Percentiles rank a stretch among this genome's conserved stretches.
Evolutionary conservation across 169 alveolate genomes (phyloP).

Genomic region (Eimeria acervulina): DNA sequence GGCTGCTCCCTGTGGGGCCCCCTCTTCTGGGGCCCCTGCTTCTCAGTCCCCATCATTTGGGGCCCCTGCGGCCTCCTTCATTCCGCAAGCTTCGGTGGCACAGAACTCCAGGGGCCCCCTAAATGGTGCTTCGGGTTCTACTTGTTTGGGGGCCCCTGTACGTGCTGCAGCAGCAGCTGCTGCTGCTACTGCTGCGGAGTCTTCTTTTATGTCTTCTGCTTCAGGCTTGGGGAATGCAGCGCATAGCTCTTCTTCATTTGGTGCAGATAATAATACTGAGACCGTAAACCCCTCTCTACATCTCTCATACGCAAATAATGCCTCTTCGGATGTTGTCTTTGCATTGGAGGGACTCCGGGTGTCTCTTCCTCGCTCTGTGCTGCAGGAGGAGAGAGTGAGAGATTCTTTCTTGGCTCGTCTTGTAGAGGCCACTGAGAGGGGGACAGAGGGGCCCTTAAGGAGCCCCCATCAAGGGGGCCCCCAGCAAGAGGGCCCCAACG

Average conservation of each 20-base stretch:
- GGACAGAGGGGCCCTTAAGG: not conserved
- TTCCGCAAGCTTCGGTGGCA: too few relatives aligned
- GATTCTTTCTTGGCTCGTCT: conserved; percentile 29
- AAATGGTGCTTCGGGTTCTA: too few relatives aligned
- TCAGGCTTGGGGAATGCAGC: not conserved
- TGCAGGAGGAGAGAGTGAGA: not conserved
- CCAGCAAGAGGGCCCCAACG: not conserved
- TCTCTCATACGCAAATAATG: too few relatives aligned
- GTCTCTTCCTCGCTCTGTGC: conserved; percentile 10
- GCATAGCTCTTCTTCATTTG: not conserved
- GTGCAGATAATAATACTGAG: not conserved
- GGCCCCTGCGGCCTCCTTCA: not conserved
- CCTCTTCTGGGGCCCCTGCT: not conserved
- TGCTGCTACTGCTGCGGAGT: not conserved
- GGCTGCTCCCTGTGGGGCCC: too few relatives aligned
- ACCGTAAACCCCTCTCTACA: too few relatives aligned
- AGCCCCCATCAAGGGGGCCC: conserved; percentile 3
- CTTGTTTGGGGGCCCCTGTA: too few relatives aligned
- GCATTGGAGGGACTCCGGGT: conserved; percentile 14
- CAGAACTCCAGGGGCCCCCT: too few relatives aligned
- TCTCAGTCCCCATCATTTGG: not conserved
- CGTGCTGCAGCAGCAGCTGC: not conserved
- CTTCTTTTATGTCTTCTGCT: not conserved
- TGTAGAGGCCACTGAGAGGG: conserved; percentile 11
- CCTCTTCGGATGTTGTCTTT: conserved; percentile 10